These are phyloP conservation scores for Penicillium crustosum DNA, from an alignment of 2,329 filamentous ascomycete species.

Conservation along the genomic window DNA sequence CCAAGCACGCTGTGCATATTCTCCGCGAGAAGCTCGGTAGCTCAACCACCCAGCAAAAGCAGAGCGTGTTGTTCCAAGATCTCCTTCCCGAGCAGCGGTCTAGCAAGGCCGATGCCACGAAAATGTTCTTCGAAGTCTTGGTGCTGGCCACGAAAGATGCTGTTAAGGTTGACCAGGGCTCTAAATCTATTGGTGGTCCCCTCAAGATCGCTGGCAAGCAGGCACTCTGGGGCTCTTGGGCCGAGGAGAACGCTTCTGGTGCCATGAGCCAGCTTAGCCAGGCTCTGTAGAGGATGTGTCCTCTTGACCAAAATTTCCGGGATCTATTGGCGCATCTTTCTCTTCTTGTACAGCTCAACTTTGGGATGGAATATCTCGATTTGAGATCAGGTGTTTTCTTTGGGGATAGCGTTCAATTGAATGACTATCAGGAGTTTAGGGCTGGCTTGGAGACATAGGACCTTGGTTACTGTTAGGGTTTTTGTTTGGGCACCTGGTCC, in stretches of 20 bases:
- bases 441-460: conserved; percentile 14
- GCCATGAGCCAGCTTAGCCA: conserved; percentile 40
- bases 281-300: conserved; percentile 22
- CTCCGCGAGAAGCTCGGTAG: conserved; percentile 81
- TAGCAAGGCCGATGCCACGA: conserved; percentile 86
- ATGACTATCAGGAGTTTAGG: conserved; percentile 23
- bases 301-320: conserved; percentile 9
- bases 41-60: conserved; percentile 67
- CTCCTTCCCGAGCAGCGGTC: conserved; percentile 79
- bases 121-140: conserved; percentile 98
- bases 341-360: conserved; percentile 28
- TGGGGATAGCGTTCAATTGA: conserved; percentile 10
- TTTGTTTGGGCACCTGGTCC: conserved; percentile 6
- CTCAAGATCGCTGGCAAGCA: conserved; percentile 87
- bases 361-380: conserved; percentile 24
- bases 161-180: conserved; percentile 88
- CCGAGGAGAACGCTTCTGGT: conserved; percentile 63
- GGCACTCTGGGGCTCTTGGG: conserved; percentile 97
- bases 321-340: conserved; percentile 20
- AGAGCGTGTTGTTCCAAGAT: conserved; percentile 85
- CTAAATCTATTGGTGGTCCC: conserved; percentile 69
- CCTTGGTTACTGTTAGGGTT: conserved; percentile 11
- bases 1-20: conserved; percentile 92
- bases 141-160: conserved; percentile 97
- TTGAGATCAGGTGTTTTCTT: conserved; percentile 23